Evolutionary conservation across 164 flowering plant genomes (phyloP).

Genomic region (Malania oleifera): DNA sequence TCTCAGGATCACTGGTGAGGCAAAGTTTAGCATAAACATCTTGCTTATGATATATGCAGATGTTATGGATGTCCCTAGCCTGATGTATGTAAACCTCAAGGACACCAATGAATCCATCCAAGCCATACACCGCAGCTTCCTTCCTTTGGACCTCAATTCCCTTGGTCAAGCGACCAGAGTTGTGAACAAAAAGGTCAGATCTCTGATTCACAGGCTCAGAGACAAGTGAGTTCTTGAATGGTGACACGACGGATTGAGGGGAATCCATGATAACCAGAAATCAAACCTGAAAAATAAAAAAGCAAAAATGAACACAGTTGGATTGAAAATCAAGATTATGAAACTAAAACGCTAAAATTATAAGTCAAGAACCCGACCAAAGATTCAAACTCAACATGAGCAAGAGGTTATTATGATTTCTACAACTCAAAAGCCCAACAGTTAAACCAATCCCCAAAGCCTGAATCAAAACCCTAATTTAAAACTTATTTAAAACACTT

Average conservation of each 20-base stretch:
- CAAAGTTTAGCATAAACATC: conserved; percentile 97
- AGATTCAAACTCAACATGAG: too few relatives aligned
- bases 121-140: conserved; percentile 15
- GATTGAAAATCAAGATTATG: neutral
- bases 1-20: conserved; percentile 72
- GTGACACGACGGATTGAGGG: conserved; percentile 60
- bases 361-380: too few relatives aligned
- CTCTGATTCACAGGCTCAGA: conserved; percentile 36
- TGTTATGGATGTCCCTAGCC: conserved; percentile 92
- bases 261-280: conserved; percentile 51
- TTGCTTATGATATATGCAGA: conserved; percentile 97
- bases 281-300: conserved; percentile 4
- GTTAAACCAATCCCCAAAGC: neutral
- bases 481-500: neutral
- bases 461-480: too few relatives aligned
- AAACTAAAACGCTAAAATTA: conserved; percentile 3
- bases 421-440: conserved; percentile 3
- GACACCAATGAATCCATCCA: conserved; percentile 41
- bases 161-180: conserved; percentile 21
- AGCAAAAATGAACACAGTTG: neutral
- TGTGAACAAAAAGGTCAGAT: conserved; percentile 16
- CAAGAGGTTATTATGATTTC: too few relatives aligned
- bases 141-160: conserved; percentile 23
- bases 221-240: conserved; percentile 35
- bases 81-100: conserved; percentile 79